phyloP scores from a whole-genome alignment of 2,329 filamentous ascomycete species.

The Aspergillus melleus region DNA sequence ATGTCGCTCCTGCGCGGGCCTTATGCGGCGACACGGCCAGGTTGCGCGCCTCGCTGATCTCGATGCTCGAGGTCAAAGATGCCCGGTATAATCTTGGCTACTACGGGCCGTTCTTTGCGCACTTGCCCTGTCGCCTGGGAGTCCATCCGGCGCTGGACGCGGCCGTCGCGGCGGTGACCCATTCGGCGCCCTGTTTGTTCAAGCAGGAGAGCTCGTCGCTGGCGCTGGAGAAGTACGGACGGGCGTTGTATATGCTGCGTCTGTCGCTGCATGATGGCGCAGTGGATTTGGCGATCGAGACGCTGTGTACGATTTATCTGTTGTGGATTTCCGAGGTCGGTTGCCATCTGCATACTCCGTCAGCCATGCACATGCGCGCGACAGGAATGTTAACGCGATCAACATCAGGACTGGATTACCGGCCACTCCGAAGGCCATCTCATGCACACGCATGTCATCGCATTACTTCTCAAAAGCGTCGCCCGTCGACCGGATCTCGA shows the following conservation, averaged over 20 bases:
- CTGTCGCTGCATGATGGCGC: constrained; percentile 25
- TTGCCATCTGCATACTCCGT: too few relatives aligned
- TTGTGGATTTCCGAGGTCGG: not conserved
- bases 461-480: not conserved
- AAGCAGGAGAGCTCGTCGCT: constrained; percentile 14
- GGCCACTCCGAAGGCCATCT: not conserved
- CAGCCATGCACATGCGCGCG: too few relatives aligned
- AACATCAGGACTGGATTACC: not conserved
- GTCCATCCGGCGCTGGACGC: constrained; percentile 24
- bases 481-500: not conserved
- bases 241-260: constrained; percentile 22
- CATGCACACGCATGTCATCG: not conserved
- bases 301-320: not conserved
- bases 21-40: not conserved
- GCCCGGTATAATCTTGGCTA: constrained; percentile 23
- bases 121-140: constrained; percentile 23
- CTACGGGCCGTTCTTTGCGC: constrained; percentile 23
- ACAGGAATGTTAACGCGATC: not conserved
- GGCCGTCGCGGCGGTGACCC: constrained; percentile 20
- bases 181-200: constrained; percentile 19
- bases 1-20: too few relatives aligned
- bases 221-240: constrained; percentile 20
- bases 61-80: constrained; percentile 20
- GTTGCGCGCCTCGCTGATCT: constrained; percentile 12
- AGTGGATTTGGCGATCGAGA: not conserved